Percentiles rank a stretch among this genome's conserved stretches.
phyloP scores from a whole-genome alignment of 2,329 filamentous ascomycete species.

The Exophiala phaeomuriformis region DNA sequence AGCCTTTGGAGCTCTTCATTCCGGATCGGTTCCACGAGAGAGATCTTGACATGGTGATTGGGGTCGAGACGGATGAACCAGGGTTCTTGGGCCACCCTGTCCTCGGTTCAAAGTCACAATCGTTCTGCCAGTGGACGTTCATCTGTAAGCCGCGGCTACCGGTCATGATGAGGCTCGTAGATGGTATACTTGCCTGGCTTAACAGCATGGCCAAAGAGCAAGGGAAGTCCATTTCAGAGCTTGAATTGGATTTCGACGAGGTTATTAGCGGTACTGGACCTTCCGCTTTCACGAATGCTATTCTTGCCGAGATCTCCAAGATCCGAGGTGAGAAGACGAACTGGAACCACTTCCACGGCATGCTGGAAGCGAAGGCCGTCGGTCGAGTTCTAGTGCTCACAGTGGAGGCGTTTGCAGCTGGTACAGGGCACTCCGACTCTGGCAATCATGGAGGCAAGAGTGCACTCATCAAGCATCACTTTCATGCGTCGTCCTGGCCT shows the following conservation, averaged over 20 bases:
- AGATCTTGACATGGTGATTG: conserved; percentile 63
- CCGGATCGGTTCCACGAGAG: conserved; percentile 54
- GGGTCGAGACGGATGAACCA: conserved; percentile 64
- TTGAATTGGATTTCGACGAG: conserved; percentile 63
- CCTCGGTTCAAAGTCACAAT: conserved; percentile 59
- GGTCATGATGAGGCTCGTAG: conserved; percentile 61
- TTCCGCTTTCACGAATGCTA: conserved; percentile 60
- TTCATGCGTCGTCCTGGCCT: conserved; percentile 67
- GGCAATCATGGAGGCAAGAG: conserved; percentile 60
- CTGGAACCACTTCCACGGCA: conserved; percentile 60
- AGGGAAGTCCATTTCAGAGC: conserved; percentile 50
- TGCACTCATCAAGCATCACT: conserved; percentile 66
- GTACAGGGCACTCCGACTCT: conserved; percentile 65
- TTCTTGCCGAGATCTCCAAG: conserved; percentile 57
- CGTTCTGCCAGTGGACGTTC: conserved; percentile 71
- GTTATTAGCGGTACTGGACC: conserved; percentile 67
- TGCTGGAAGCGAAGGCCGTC: conserved; percentile 59
- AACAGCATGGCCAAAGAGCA: conserved; percentile 53
- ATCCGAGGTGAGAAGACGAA: conserved; percentile 43
- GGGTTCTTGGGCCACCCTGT: conserved; percentile 57
- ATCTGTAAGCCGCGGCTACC: conserved; percentile 62
- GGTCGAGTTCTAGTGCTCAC: conserved; percentile 59
- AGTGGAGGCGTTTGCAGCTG: conserved; percentile 65
- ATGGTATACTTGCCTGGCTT: conserved; percentile 62
- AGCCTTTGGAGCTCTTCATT: conserved; percentile 51